Conservation (phyloP, 495 filamentous ascomycete genomes). For the Neurospora intermedia region DNA sequence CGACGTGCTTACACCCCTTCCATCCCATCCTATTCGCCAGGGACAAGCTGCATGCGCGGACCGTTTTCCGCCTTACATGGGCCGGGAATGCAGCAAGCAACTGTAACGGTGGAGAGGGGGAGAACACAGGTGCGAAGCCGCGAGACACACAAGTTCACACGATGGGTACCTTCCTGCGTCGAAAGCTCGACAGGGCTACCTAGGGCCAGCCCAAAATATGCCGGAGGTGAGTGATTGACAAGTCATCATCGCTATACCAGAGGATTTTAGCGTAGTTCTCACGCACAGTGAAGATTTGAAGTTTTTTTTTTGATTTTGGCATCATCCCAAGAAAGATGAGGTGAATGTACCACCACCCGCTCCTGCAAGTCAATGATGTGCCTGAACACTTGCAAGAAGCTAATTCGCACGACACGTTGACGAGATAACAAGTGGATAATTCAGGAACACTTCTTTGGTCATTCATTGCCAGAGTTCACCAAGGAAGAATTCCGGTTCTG, state of each 20-base stretch:
- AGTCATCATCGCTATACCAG: not conserved
- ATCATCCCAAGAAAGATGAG: not conserved
- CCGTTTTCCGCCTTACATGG: conserved; percentile 34
- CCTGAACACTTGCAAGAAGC: not conserved
- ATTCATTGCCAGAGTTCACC: not conserved
- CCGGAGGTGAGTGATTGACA: not conserved
- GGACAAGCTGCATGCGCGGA: conserved; percentile 27
- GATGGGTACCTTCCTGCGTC: not conserved
- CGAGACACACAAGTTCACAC: not conserved
- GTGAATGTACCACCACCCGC: not conserved
- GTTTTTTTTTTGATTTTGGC: not conserved
- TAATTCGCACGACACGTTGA: not conserved
- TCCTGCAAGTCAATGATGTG: conserved; percentile 2
- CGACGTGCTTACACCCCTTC: conserved; percentile 11
- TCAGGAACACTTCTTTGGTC: not conserved
- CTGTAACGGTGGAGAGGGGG: not conserved
- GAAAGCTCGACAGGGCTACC: not conserved
- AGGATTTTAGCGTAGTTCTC: not conserved
- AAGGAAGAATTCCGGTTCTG: not conserved
- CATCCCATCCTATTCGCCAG: conserved; percentile 22
- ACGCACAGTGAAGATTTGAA: not conserved
- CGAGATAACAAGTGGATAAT: not conserved
- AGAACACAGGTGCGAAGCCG: not conserved
- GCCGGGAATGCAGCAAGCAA: conserved; percentile 17
- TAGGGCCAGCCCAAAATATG: not conserved